Conservation (phyloP, 164 flowering plant species). For the Liriodendron chinense region DNA sequence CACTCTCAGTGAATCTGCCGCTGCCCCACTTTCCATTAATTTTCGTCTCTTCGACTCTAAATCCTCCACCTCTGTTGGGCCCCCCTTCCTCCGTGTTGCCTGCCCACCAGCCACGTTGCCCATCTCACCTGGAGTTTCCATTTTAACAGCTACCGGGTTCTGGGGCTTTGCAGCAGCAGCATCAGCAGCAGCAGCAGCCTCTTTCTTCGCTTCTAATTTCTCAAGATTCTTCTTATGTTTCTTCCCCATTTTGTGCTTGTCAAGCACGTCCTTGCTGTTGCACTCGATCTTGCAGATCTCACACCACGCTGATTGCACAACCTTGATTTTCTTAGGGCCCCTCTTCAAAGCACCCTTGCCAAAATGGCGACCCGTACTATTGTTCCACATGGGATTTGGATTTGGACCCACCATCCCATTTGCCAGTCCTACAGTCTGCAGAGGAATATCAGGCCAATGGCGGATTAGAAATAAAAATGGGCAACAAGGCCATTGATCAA, state of each 20-base stretch:
- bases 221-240: conserved; percentile 51
- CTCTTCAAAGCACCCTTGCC: conserved; percentile 13
- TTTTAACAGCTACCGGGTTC: conserved; percentile 5
- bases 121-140: conserved; percentile 9
- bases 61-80: conserved; percentile 16
- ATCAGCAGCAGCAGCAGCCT: neutral
- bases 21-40: conserved; percentile 51
- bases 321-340: conserved; percentile 33
- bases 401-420: conserved; percentile 1
- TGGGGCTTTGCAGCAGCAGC: conserved; percentile 1
- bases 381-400: neutral
- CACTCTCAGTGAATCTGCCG: conserved; percentile 38
- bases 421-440: conserved; percentile 4
- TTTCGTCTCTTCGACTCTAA: conserved; percentile 52
- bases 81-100: conserved; percentile 18
- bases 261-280: conserved; percentile 41
- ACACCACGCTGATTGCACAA: conserved; percentile 48
- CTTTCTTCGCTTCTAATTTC: conserved; percentile 20
- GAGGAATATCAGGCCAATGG: neutral
- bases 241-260: conserved; percentile 50
- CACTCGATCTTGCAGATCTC: conserved; percentile 53
- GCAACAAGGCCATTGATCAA: neutral
- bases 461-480: neutral
- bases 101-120: neutral
- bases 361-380: neutral